Base-by-base conservation (phyloP, 352 stramenopile species). In the Phytophthora pini region DNA sequence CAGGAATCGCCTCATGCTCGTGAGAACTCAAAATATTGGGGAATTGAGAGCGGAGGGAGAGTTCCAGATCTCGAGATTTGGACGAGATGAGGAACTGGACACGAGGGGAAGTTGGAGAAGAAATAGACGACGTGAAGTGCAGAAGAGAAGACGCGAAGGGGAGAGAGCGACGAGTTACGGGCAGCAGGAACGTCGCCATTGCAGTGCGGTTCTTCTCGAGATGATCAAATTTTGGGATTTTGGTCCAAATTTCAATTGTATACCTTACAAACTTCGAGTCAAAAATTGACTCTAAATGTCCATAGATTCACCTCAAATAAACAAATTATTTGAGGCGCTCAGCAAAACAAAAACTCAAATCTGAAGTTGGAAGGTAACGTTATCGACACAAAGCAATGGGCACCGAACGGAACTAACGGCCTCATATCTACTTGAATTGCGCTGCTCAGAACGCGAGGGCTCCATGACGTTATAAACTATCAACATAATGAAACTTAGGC, bases 171-270 rank as follows among this genome's bases (percentile, higher is more conserved):
- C 53, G 74, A n/a, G 76, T 80, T 26, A 82, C 61, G 32, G 74
- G 71, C 34, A 85, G 55, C 52, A 85, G 47, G 40, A 81, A 76
- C 24, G 58, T 74, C 31, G 56, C n/a, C 63, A 70, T 70, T 36
- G 31, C 6, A 32, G 5, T 26, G 3, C 17, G 17, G 3, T 26
- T 26, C 24, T 26, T 26, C 27, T 32, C 27, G 27, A 3, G 2
- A 4, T 32, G 27, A 32, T 32, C 31, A 36, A 36, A 13, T 36
- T 12, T 36, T 12, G 2, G 13, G 24, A 26, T 26, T 26, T 26
- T 26, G 24, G 24, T 0, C 10, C 9, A 36, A 36, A 36, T 8
- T 10, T 0, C 13, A 12, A 36, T 36, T 36, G 8, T 36, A 3
- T 12, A 2, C 8, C 31, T 1, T 36, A 36, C 31, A 36, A 36